Conservation (phyloP, 2,329 filamentous ascomycete species). For the Pleurostoma richardsiae region DNA sequence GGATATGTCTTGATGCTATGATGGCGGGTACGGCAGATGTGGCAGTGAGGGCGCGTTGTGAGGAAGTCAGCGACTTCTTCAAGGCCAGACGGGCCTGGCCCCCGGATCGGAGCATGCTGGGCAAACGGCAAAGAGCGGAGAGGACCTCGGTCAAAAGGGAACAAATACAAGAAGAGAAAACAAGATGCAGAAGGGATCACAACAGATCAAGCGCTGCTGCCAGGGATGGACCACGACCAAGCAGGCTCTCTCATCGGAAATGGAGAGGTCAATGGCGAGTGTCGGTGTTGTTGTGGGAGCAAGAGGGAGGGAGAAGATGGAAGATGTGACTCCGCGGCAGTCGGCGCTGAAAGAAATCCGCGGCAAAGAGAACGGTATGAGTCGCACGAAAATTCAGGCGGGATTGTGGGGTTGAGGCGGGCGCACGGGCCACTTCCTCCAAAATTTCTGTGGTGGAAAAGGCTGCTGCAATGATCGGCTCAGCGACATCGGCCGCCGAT, state of each 20-base stretch:
- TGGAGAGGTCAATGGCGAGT: conserved; percentile 10
- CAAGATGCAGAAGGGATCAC: background rate
- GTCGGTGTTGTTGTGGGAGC: background rate
- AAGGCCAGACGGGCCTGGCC: conserved; percentile 41
- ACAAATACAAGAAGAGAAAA: conserved; percentile 2
- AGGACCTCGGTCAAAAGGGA: conserved; percentile 2
- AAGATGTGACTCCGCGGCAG: too few species aligned
- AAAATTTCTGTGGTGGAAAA: too few species aligned
- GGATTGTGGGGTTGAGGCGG: too few species aligned
- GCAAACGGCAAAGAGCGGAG: conserved; percentile 1
- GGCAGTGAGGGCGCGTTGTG: conserved; percentile 35
- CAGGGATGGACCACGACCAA: background rate
- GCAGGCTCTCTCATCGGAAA: conserved; percentile 9
- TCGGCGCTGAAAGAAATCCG: too few species aligned
- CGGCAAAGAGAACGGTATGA: too few species aligned
- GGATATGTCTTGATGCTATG: conserved; percentile 31
- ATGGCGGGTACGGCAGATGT: conserved; percentile 29
- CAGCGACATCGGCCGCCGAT: too few species aligned
- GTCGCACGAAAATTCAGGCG: too few species aligned
- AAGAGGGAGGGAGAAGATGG: too few species aligned
- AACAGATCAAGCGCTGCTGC: conserved; percentile 12
- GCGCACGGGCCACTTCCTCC: too few species aligned
- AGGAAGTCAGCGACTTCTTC: conserved; percentile 33
- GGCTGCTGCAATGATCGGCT: too few species aligned
- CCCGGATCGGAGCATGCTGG: conserved; percentile 40